These are phyloP conservation scores for Pestalotiopsis sp. DNA, from an alignment of 2,329 filamentous ascomycete species.

Conservation along the genomic window DNA sequence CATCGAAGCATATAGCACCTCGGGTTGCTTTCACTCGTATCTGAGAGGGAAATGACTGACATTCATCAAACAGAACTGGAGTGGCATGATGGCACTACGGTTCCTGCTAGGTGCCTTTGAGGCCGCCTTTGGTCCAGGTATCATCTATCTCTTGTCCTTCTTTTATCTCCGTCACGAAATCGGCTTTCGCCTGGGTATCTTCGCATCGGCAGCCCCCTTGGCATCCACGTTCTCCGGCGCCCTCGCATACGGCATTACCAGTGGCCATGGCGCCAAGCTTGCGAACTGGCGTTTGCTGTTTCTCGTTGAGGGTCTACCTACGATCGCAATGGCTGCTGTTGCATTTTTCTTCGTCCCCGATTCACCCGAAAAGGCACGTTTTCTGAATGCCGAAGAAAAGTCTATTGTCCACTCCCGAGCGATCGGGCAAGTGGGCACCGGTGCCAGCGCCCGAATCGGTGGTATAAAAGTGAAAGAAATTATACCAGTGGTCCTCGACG, in stretches of 20 bases:
- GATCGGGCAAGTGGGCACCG: constrained; percentile 27
- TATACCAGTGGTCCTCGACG: constrained; percentile 13
- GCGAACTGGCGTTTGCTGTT: constrained; percentile 20
- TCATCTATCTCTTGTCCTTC: constrained; percentile 48
- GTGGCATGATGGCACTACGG: constrained; percentile 45
- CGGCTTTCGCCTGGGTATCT: constrained; percentile 41
- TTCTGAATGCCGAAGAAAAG: constrained; percentile 17
- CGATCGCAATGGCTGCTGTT: constrained; percentile 13
- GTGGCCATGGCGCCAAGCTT: constrained; percentile 14
- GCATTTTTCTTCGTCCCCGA: constrained; percentile 18
- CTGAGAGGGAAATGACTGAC: too few species aligned
- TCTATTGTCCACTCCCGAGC: constrained; percentile 13
- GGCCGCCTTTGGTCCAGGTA: constrained; percentile 30
- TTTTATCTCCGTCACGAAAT: constrained; percentile 56
- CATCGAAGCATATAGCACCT: too few species aligned
- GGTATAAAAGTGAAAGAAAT: constrained; percentile 25
- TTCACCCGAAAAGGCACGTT: constrained; percentile 16
- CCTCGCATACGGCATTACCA: constrained; percentile 21
- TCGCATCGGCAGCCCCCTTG: constrained; percentile 46
- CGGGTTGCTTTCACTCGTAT: too few species aligned
- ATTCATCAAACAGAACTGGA: constrained; percentile 32
- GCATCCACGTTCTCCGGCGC: constrained; percentile 24
- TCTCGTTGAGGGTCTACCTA: constrained; percentile 17
- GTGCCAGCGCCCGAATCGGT: constrained; percentile 29
- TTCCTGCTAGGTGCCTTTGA: constrained; percentile 54